These are phyloP conservation scores for Cyclostephanos tholiformis DNA, from an alignment of 108 stramenopile species.

Conservation along the genomic window DNA sequence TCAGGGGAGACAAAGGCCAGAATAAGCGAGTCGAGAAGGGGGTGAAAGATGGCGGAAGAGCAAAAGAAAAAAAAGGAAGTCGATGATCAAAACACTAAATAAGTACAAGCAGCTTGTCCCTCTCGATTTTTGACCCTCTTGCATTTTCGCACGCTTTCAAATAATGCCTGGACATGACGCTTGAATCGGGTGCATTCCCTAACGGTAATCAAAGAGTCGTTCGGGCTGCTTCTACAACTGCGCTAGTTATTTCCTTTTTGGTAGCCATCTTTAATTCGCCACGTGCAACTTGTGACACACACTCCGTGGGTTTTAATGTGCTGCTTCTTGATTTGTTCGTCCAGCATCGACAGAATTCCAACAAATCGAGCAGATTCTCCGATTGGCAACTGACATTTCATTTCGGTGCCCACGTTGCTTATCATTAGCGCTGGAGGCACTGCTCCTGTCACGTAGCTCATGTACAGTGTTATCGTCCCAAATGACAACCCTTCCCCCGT, in stretches of 20 bases:
- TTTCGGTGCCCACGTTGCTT: conserved; percentile 93
- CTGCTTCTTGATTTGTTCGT: conserved; percentile 51
- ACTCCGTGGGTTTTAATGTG: conserved; percentile 89
- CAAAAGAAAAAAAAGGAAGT: too few relatives aligned
- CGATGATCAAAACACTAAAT: too few relatives aligned
- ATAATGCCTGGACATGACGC: conserved; percentile 73
- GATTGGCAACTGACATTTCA: conserved; percentile 90
- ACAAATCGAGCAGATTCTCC: conserved; percentile 74
- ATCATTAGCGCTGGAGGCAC: conserved; percentile 73
- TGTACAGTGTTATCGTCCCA: neutral
- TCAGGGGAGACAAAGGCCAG: too few relatives aligned
- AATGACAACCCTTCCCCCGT: neutral
- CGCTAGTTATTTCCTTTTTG: conserved; percentile 24
- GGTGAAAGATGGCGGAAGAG: too few relatives aligned
- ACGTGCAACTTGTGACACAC: conserved; percentile 85
- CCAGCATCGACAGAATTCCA: conserved; percentile 83
- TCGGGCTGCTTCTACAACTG: conserved; percentile 27
- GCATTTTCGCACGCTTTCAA: conserved; percentile 78
- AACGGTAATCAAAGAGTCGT: conserved; percentile 39
- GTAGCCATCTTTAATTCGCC: conserved; percentile 41
- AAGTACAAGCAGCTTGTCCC: too few relatives aligned
- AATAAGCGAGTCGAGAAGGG: too few relatives aligned
- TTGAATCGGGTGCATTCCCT: conserved; percentile 59
- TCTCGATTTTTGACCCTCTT: conserved; percentile 86
- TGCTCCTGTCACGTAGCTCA: conserved; percentile 62